Evolutionary conservation across 83 land plant genomes (phyloP), one percentile per base, ranked within the genome.

Genomic region (Diphasiastrum complanatum): DNA sequence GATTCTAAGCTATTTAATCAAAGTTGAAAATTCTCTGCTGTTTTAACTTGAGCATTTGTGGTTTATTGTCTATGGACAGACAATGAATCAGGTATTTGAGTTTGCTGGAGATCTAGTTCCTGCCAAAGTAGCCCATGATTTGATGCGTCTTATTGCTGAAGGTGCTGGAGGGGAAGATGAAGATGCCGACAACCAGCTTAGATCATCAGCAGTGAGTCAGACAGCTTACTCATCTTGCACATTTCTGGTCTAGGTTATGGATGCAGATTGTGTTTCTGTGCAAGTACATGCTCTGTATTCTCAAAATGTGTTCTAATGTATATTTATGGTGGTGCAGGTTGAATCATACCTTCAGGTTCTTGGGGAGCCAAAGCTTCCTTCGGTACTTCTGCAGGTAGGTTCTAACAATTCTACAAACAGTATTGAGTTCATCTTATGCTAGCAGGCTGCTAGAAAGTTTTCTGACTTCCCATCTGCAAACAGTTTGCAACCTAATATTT

Each of bases 41-140:
- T n/a, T n/a, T n/a, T n/a, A n/a, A n/a, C n/a, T n/a, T n/a, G n/a
- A n/a, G n/a, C n/a, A n/a, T n/a, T n/a, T n/a, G n/a, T n/a, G n/a
- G 23, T 41, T 43, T 43, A 2, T 2, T 54, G 6, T 10, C 52
- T 36, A 5, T 8, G 10, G 22, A 3, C 88, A 92, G 98, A 92
- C 98, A 41, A 92, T 92, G 96, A 92, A 92, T 74, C 87, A 81
- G 74, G 96, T 92, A 12, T 92, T 92, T 75, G 96, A 92, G 79
- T 87, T 90, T 69, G 98, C 98, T 3, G 98, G 98, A 10, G 96
- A 92, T 63, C 77, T 92, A 53, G 98, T 92, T 46, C 81, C 85
- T 60, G 41, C 73, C 40, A 88, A 85, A 61, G 91, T 88, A 23
- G 96, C 96, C 11, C 96, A 92, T 78, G 85, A 92, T 63, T 83